phyloP scores from a whole-genome alignment of 2,329 filamentous ascomycete species.

The Metarhizium robertsii region DNA sequence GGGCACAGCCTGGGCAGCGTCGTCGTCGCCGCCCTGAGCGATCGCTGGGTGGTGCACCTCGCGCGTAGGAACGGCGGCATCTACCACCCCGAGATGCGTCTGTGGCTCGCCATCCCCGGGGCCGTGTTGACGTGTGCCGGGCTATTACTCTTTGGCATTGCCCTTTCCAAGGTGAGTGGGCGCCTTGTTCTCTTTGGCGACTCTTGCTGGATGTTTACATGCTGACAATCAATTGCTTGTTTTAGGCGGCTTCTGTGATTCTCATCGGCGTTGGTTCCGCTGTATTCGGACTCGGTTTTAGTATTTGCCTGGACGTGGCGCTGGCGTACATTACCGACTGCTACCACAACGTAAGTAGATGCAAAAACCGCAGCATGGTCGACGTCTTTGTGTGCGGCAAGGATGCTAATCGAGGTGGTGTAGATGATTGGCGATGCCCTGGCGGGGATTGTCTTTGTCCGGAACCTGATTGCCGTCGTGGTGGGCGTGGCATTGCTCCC shows the following conservation, averaged over 20 bases:
- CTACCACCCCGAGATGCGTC: conserved; percentile 33
- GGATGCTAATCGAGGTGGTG: background rate
- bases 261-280: conserved; percentile 23
- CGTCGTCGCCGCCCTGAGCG: conserved; percentile 27
- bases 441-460: conserved; percentile 13
- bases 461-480: conserved; percentile 13
- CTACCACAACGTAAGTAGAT: conserved; percentile 21
- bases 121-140: conserved; percentile 22
- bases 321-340: conserved; percentile 29
- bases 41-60: conserved; percentile 25
- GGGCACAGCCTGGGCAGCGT: conserved; percentile 26
- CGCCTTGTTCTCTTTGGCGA: conserved; percentile 11
- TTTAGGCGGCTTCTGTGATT: background rate
- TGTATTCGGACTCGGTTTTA: conserved; percentile 12
- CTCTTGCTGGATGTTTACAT: background rate
- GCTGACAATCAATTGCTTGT: background rate
- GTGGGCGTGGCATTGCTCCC: conserved; percentile 10
- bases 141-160: conserved; percentile 26
- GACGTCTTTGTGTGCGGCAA: too few relatives aligned
- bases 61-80: conserved; percentile 26
- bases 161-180: conserved; percentile 17
- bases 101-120: conserved; percentile 19
- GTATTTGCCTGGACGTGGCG: conserved; percentile 20
- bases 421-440: conserved; percentile 14
- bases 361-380: too few relatives aligned